Evolutionary conservation across 345 rosid species (phyloP), one percentile per base, ranked within the genome.

Genomic region (Tarenaya hassleriana): DNA sequence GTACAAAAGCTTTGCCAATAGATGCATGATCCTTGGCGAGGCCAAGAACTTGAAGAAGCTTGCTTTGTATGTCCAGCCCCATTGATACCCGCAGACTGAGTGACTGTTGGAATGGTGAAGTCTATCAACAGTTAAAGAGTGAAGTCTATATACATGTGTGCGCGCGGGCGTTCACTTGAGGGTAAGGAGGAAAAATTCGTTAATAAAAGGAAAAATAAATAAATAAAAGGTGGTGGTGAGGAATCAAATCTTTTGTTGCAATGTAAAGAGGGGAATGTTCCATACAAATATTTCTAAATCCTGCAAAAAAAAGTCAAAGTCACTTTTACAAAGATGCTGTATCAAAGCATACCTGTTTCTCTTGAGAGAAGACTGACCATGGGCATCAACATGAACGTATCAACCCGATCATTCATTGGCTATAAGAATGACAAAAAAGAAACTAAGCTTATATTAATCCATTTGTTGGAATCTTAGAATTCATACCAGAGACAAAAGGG

Each of bases 21-120:
- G 96, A 71, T 33, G 80, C 96, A 18, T 73, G 86, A 66, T 88
- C 96, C 76, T 84, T 88, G 56, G 82, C 69, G 0, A 68, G 69
- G 53, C 94, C 90, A 42, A 84, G 63, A 56, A 77, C 82, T 32
- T 71, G 71, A 43, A 76, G 64, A 33, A 88, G 62, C 77, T 66
- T 81, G 75, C 61, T 54, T 40, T 73, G 80, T 29, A 79, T 55
- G 67, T 69, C 78, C 50, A 78, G 73, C 44, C 72, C 81, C 89
- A 83, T 77, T 40, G 16, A 47, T 46, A 52, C 46, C 8, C 41
- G 54, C 34, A 33, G 47, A 56, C 12, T 54, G 42, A 53, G 47
- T 49, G 13, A 34, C 62, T 67, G 56, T 60, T 67, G 53, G 56
- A 37, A 21, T 14, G 42, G n/a, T 32, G 47, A 61, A 39, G 3